These are phyloP conservation scores for Colletotrichum sp. DNA, from an alignment of 2,329 filamentous ascomycete species.

Conservation along the genomic window DNA sequence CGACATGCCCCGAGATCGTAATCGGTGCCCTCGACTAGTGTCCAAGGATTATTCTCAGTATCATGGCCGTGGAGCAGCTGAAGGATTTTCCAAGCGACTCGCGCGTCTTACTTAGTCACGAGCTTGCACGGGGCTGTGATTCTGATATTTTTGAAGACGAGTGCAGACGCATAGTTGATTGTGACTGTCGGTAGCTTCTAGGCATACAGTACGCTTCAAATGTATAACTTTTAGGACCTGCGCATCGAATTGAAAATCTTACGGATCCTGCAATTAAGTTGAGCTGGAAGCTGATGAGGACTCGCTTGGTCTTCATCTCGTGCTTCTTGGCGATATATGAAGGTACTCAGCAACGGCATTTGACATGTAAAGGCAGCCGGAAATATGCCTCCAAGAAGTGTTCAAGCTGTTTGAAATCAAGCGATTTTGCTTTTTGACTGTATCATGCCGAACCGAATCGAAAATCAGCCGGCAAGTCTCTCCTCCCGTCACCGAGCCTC, in stretches of 20 bases:
- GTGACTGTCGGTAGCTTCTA: neutral
- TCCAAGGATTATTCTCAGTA: neutral
- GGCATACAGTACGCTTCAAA: rapidly evolving
- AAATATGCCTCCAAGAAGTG: neutral
- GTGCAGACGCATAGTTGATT: neutral
- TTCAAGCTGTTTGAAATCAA: rapidly evolving
- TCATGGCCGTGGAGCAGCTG: neutral
- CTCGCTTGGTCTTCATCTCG: neutral
- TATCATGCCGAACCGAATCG: too few species aligned
- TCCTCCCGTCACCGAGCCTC: neutral
- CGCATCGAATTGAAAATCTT: too few species aligned
- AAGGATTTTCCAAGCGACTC: neutral
- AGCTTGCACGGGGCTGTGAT: neutral
- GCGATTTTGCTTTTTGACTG: neutral
- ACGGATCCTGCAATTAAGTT: neutral
- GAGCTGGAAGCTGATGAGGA: rapidly evolving
- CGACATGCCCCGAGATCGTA: rapidly evolving
- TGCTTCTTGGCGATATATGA: neutral
- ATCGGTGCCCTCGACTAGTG: rapidly evolving
- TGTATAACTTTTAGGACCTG: rapidly evolving
- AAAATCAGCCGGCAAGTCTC: neutral
- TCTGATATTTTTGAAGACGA: rapidly evolving
- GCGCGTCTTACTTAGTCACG: rapidly evolving
- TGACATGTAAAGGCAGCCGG: neutral
- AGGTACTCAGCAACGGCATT: neutral